Evolutionary conservation across 352 stramenopile species (phyloP), one percentile per base, ranked within the genome.

Genomic region (Phytophthora meadii): DNA sequence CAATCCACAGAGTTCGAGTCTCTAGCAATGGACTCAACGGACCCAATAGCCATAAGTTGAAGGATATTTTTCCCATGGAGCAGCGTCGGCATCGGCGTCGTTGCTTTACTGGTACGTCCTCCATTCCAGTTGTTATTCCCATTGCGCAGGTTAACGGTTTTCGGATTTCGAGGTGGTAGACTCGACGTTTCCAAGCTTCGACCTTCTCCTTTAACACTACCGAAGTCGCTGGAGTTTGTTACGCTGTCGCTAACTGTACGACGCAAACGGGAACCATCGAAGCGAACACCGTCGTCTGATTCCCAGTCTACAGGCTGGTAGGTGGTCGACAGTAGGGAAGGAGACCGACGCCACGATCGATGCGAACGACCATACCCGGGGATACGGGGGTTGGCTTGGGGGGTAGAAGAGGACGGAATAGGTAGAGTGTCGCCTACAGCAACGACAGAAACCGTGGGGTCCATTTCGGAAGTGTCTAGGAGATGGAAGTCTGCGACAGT

Each of bases 21-120:
- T 17, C 74, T 61, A 28, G 74, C 68, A 50, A 83, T 77, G 11
- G 68, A 10, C 9, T 69, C 57, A 28, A 76, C 68, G 2, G 68
- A 68, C 10, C 48, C 63, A 66, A 76, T 72, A 10, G 79, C 76
- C 59, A 93, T 74, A 10, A 90, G 79, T 41, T 82, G 76, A 9
- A 82, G 63, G 19, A 91, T 76, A 40, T 93, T 85, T 27, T 88
- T 89, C 17, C 79, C 82, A 47, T 89, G 74, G 54, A 93, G 61
- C 25, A 78, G 25, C 1, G 57, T 64, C 22, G 63, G 68, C 63
- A 63, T 69, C 12, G 68, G 37, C 2, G 63, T 66, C 17, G 68
- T 63, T 17, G 44, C 34, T 52, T 59, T 72, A 44, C 37, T 52
- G 12, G 5, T 7, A 19, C 17, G 4, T 11, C 41, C 7, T 8